phyloP scores from a whole-genome alignment of 441 rosid genomes.

The Adansonia madagascariensis region DNA sequence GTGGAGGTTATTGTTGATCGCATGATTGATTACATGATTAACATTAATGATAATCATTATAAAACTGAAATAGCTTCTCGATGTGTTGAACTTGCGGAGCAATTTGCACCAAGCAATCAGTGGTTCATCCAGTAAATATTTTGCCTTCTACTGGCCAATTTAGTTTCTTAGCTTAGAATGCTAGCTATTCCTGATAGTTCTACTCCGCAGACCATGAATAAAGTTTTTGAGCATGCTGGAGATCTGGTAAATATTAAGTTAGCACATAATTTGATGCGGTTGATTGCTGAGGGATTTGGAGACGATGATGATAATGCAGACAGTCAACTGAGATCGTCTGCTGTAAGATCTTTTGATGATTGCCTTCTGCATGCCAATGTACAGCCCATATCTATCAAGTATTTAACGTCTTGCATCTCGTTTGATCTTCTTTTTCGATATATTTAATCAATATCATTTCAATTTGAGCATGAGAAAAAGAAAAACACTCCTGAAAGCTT shows the following conservation, averaged over 20 bases:
- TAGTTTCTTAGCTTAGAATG: constrained; percentile 20
- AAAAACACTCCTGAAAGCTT: constrained; percentile 4
- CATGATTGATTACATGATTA: constrained; percentile 97
- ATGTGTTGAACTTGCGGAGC: constrained; percentile 95
- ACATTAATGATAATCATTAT: constrained; percentile 88
- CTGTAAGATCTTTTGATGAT: constrained; percentile 58
- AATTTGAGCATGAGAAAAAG: not conserved
- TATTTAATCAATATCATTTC: not conserved
- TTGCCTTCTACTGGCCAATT: constrained; percentile 25
- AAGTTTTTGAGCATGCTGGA: constrained; percentile 97
- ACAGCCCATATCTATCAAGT: not conserved
- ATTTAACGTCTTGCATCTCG: constrained; percentile 9
- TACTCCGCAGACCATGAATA: constrained; percentile 81
- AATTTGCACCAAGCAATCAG: constrained; percentile 94
- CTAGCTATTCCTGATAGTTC: constrained; percentile 23
- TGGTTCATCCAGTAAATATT: constrained; percentile 86
- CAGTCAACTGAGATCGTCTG: constrained; percentile 84
- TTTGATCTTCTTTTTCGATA: not conserved
- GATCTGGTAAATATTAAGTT: constrained; percentile 90
- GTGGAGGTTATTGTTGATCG: constrained; percentile 97
- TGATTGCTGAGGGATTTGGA: constrained; percentile 97
- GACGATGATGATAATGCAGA: constrained; percentile 91
- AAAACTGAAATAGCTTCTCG: constrained; percentile 96
- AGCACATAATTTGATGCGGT: constrained; percentile 92
- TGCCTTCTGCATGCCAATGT: constrained; percentile 14